phyloP scores from a whole-genome alignment of 352 stramenopile species.

The Phytophthora foliorum region DNA sequence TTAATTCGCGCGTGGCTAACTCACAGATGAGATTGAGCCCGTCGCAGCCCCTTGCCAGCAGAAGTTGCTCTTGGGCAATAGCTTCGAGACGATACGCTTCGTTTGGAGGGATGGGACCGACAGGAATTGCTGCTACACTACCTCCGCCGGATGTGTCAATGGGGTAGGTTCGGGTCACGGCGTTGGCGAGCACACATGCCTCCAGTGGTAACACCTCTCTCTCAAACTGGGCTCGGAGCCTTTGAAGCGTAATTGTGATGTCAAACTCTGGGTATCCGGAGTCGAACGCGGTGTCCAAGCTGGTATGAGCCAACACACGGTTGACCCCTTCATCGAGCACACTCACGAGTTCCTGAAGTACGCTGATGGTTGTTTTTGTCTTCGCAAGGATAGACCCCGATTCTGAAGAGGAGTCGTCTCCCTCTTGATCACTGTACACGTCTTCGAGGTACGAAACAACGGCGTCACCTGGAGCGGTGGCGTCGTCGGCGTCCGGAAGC shows the following conservation, averaged over 20 bases:
- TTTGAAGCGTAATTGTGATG: constrained; percentile 8
- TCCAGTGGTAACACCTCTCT: constrained; percentile 37
- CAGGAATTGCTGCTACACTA: constrained; percentile 17
- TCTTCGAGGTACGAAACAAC: constrained; percentile 31
- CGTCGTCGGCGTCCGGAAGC: constrained; percentile 17
- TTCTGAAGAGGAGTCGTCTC: not conserved
- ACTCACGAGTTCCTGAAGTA: constrained; percentile 54
- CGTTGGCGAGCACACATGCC: constrained; percentile 42
- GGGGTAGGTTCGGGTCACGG: constrained; percentile 40
- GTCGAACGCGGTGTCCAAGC: not conserved
- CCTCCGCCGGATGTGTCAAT: constrained; percentile 26
- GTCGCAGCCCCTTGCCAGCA: constrained; percentile 25
- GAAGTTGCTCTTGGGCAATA: constrained; percentile 43
- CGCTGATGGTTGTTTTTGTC: constrained; percentile 41
- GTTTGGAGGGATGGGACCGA: constrained; percentile 43
- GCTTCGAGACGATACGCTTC: constrained; percentile 42
- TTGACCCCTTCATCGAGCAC: constrained; percentile 31
- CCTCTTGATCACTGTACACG: constrained; percentile 6
- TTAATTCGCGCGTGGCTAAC: constrained; percentile 47
- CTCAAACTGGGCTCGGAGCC: constrained; percentile 22
- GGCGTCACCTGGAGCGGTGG: constrained; percentile 17
- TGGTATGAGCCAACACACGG: constrained; percentile 15
- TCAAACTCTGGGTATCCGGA: not conserved
- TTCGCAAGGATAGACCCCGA: not conserved
- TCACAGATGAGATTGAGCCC: constrained; percentile 52